These are phyloP conservation scores for Phytophthora constricta DNA, from an alignment of 352 stramenopile genomes.

Conservation along the genomic window DNA sequence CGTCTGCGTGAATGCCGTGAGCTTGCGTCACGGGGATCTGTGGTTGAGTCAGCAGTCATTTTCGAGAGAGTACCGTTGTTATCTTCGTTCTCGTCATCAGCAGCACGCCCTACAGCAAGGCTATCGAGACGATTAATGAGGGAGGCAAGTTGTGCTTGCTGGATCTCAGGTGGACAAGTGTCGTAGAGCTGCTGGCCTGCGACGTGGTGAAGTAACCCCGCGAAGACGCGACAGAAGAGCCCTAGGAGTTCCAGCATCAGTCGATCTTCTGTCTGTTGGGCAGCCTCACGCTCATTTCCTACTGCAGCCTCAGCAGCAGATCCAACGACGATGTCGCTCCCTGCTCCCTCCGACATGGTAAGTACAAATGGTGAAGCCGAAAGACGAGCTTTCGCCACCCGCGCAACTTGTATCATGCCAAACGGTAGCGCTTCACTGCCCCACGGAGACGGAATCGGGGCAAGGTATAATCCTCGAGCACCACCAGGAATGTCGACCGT, in stretches of 20 bases:
- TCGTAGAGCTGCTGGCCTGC: slow-evolving; percentile 58
- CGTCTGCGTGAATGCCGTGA: slow-evolving; percentile 20
- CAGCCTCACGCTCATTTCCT: slow-evolving; percentile 44
- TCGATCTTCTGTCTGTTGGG: slow-evolving; percentile 57
- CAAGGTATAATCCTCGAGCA: slow-evolving; percentile 63
- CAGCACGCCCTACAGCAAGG: slow-evolving; percentile 22
- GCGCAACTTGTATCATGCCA: slow-evolving; percentile 73
- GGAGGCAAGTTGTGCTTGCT: slow-evolving; percentile 52
- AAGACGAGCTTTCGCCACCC: slow-evolving; percentile 35
- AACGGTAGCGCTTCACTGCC: slow-evolving; percentile 40
- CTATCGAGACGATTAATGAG: slow-evolving; percentile 46
- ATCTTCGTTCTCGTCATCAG: slow-evolving; percentile 11
- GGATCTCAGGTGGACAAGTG: slow-evolving; percentile 55
- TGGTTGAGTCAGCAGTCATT: not conserved
- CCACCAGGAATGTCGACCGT: slow-evolving; percentile 70
- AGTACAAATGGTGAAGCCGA: slow-evolving; percentile 31
- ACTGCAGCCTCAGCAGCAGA: slow-evolving; percentile 26
- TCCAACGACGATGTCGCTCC: slow-evolving; percentile 1
- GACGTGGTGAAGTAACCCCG: slow-evolving; percentile 63
- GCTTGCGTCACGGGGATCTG: not conserved
- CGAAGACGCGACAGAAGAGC: slow-evolving; percentile 63
- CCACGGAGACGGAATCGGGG: slow-evolving; percentile 64
- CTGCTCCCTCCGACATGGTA: slow-evolving; percentile 17
- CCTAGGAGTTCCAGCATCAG: slow-evolving; percentile 63
- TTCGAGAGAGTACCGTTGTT: not conserved